These are phyloP conservation scores for Citeromyces matritensis DNA, from an alignment of 805 yeast genomes.

Conservation along the genomic window DNA sequence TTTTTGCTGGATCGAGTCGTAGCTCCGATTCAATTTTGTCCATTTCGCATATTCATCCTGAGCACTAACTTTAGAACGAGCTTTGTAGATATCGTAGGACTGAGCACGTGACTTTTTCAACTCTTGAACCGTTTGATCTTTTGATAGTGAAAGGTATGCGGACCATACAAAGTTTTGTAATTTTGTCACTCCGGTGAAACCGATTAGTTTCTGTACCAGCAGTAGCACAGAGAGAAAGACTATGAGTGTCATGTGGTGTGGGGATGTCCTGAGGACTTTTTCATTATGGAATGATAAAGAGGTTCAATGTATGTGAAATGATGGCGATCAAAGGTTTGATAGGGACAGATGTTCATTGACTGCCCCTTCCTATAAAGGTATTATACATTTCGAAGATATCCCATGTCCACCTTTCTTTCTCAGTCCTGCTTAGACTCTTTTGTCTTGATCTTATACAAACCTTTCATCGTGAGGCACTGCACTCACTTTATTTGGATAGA, in stretches of 20 bases:
- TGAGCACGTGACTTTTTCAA: slow-evolving; percentile 22
- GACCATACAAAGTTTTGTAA: slow-evolving; percentile 11
- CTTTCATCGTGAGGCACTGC: too few relatives aligned
- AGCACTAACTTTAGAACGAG: slow-evolving; percentile 54
- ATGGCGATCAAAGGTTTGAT: too few relatives aligned
- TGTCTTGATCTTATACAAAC: too few relatives aligned
- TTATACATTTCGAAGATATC: too few relatives aligned
- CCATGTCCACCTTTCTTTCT: too few relatives aligned
- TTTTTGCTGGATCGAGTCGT: slow-evolving; percentile 40
- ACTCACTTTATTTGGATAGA: too few relatives aligned
- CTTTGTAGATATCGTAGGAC: slow-evolving; percentile 28
- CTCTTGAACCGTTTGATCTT: slow-evolving; percentile 15
- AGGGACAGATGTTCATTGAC: too few relatives aligned
- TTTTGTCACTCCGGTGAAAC: slow-evolving; percentile 17
- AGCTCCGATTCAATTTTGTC: slow-evolving; percentile 77
- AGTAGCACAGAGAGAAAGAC: slow-evolving; percentile 19
- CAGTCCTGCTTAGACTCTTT: too few relatives aligned
- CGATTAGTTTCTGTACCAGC: slow-evolving; percentile 18
- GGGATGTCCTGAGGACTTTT: too few relatives aligned
- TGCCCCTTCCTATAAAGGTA: too few relatives aligned
- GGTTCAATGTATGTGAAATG: too few relatives aligned
- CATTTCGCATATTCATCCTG: slow-evolving; percentile 93
- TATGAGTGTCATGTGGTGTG: slow-evolving; percentile 16
- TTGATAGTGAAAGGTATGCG: slow-evolving; percentile 12
- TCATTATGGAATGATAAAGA: too few relatives aligned